Evolutionary conservation across 495 filamentous ascomycete genomes (phyloP).

Genomic region (Hamigera avellanea): DNA sequence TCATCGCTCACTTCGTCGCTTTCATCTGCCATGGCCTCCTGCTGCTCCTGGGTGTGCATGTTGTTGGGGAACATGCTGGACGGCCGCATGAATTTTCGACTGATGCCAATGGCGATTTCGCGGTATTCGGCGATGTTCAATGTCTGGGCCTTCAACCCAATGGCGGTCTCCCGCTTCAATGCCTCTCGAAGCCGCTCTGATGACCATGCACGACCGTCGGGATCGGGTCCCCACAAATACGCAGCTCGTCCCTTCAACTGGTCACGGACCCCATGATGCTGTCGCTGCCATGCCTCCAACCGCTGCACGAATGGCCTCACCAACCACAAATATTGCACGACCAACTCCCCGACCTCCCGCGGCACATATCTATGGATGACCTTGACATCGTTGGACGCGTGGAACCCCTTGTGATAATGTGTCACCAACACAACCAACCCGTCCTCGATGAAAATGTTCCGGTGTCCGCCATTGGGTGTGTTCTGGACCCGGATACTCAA

Average conservation of each 20-base stretch:
- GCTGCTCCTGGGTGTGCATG: neutral
- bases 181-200: constrained; percentile 1
- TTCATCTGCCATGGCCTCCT: neutral
- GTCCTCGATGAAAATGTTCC: too few relatives aligned
- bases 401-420: too few relatives aligned
- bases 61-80: neutral
- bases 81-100: neutral
- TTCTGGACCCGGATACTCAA: too few relatives aligned
- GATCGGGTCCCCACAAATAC: constrained; percentile 1
- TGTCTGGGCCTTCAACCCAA: neutral
- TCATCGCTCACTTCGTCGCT: neutral
- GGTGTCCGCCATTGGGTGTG: too few relatives aligned
- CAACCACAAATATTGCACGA: too few relatives aligned
- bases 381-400: too few relatives aligned
- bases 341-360: too few relatives aligned
- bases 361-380: too few relatives aligned
- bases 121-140: constrained; percentile 1
- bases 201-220: neutral
- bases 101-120: constrained; percentile 6
- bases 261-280: neutral
- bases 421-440: too few relatives aligned
- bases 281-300: too few relatives aligned
- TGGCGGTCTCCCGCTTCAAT: constrained; percentile 1
- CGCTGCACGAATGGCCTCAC: too few relatives aligned
- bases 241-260: neutral